These are phyloP conservation scores for Aspergillus tubingensis DNA, from an alignment of 2,329 filamentous ascomycete species.

Conservation along the genomic window DNA sequence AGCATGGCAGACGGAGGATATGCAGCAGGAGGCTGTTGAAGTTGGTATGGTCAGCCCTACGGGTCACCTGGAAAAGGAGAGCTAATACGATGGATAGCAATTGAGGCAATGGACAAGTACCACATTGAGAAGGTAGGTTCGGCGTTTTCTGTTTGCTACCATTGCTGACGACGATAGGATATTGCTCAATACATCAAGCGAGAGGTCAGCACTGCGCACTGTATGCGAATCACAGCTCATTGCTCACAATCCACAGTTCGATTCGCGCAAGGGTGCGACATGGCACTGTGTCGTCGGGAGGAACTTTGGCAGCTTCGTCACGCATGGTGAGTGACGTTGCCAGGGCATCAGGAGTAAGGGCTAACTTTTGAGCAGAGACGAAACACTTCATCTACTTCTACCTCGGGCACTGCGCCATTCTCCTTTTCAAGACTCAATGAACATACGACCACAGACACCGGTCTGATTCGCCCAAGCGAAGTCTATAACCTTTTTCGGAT, in stretches of 20 bases:
- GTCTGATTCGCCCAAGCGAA: neutral
- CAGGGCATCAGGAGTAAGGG: neutral
- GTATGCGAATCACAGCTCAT: slow-evolving; percentile 20
- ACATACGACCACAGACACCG: neutral
- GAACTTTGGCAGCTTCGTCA: slow-evolving; percentile 99
- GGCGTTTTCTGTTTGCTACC: neutral
- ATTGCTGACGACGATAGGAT: slow-evolving; percentile 59
- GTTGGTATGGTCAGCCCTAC: slow-evolving; percentile 67
- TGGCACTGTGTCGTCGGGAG: slow-evolving; percentile 99
- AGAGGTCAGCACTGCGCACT: slow-evolving; percentile 60
- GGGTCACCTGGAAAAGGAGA: slow-evolving; percentile 2
- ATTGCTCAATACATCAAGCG: slow-evolving; percentile 96
- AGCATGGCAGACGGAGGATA: slow-evolving; percentile 79
- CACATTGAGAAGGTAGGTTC: slow-evolving; percentile 67
- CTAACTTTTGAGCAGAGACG: slow-evolving; percentile 66
- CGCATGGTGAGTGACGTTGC: slow-evolving; percentile 69
- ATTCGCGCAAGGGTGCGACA: slow-evolving; percentile 93
- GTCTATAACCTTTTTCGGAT: slow-evolving; percentile 8
- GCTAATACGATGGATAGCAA: slow-evolving; percentile 53
- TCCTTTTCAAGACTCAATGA: slow-evolving; percentile 98
- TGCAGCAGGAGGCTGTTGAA: slow-evolving; percentile 95
- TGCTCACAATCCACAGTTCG: slow-evolving; percentile 66
- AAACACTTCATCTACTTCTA: slow-evolving; percentile 99
- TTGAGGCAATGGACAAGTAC: slow-evolving; percentile 71
- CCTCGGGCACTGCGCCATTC: slow-evolving; percentile 94